Evolutionary conservation across 805 yeast species (phyloP), one percentile per base, ranked within the genome.

Genomic region (Cyberlindnera americana): DNA sequence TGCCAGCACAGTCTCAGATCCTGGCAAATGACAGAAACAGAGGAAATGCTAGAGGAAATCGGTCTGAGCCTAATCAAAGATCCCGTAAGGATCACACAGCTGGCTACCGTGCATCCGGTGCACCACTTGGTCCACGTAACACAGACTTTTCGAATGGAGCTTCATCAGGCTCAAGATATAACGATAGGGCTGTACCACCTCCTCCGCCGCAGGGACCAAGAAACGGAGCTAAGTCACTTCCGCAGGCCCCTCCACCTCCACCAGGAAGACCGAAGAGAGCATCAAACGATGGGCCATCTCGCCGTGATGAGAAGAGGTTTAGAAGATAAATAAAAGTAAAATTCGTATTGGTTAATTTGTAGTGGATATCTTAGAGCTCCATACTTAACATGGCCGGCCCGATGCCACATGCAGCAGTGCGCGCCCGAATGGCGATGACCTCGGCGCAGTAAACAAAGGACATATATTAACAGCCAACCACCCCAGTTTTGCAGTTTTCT

Each of bases 171-270:
- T 6, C 27, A 22, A 22, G 24, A 22, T 8, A 22, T 22, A n/a
- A n/a, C n/a, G 24, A 8, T 8, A 22, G 24, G 27, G 27, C 27
- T 21, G 6, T 21, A 21, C 23, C 27, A 25, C 7, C 27, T 25
- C 27, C 53, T 19, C 47, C 50, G 5, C 50, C 48, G 17, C 13
- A 26, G 5, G 17, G 19, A 13, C 19, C 21, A 19, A 22, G 34
- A 31, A 18, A 31, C 14, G 17, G 27, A 6, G 18, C 14, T 7
- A 21, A 22, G 5, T 19, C 18, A 6, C 11, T 28, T 28, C 30
- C 30, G 6, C 5, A 14, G 5, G 19, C 30, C 11, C 25, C 33
- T 5, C 33, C 33, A 10, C 25, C 24, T 8, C 33, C 33, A 30
- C 19, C 33, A 18, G 33, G 33, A 6, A 17, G 19, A 21, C 16